Conservation (phyloP, 73 alveolate genomes). For the Paramecium primaurelia region DNA sequence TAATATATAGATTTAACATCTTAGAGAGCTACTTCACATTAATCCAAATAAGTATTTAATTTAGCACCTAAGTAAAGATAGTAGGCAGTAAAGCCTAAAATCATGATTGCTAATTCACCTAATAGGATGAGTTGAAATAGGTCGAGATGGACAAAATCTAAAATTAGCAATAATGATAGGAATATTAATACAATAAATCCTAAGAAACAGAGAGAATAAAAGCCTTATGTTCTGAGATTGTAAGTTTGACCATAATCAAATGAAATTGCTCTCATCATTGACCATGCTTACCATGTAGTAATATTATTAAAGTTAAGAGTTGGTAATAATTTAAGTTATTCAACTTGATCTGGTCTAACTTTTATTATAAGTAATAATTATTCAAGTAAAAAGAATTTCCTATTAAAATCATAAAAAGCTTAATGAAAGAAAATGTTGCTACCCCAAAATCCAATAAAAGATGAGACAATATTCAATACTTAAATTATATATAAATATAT, state of each 20-base stretch:
- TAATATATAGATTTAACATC: conserved; percentile 8
- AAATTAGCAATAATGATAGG: not conserved
- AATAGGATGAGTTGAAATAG: not conserved
- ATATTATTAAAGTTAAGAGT: not conserved
- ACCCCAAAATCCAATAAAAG: conserved; percentile 22
- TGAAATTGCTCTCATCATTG: conserved; percentile 40
- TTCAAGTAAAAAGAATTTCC: conserved; percentile 9
- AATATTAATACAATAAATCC: not conserved
- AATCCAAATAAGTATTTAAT: not conserved
- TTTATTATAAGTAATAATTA: not conserved
- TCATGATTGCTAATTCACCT: not conserved
- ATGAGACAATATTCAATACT: not conserved
- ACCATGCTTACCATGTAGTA: conserved; percentile 22
- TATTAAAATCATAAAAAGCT: conserved; percentile 2
- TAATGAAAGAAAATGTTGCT: not conserved
- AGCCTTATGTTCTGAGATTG: conserved; percentile 37
- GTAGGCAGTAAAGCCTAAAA: not conserved
- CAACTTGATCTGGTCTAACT: not conserved
- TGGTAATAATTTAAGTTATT: not conserved
- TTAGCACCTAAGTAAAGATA: conserved; percentile 8
- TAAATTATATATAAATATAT: not conserved
- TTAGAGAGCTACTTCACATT: not conserved
- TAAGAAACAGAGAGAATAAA: not conserved
- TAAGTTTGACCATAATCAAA: conserved; percentile 36
- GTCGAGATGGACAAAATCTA: not conserved